These are phyloP conservation scores for Pichia terricola DNA, from an alignment of 1,139 yeast genomes.

Conservation along the genomic window DNA sequence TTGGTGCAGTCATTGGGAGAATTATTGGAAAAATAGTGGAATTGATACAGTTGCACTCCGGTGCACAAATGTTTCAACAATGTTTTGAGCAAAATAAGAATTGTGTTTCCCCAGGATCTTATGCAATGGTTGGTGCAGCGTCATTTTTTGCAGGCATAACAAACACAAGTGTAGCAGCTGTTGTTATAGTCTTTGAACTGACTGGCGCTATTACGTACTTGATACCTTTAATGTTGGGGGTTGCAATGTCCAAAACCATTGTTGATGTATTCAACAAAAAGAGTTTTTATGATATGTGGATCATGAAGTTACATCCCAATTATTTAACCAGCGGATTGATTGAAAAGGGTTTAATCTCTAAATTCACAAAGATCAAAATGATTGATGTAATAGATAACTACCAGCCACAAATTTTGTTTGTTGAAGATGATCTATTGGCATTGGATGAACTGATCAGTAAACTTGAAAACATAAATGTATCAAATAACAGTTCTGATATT, in stretches of 20 bases:
- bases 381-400: slow-evolving; percentile 1
- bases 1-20: slow-evolving; percentile 67
- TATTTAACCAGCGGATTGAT: slow-evolving; percentile 6
- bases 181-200: slow-evolving; percentile 46
- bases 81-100: slow-evolving; percentile 35
- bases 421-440: slow-evolving; percentile 16
- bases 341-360: background rate
- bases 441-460: slow-evolving; percentile 24
- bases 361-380: slow-evolving; percentile 5
- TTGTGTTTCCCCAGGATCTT: slow-evolving; percentile 51
- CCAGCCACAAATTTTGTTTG: slow-evolving; percentile 1
- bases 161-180: slow-evolving; percentile 46
- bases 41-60: slow-evolving; percentile 34
- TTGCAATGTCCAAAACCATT: slow-evolving; percentile 41
- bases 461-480: slow-evolving; percentile 21
- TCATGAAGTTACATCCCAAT: slow-evolving; percentile 7
- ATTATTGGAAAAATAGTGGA: slow-evolving; percentile 54
- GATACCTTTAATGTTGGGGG: slow-evolving; percentile 51
- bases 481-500: slow-evolving; percentile 9
- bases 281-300: slow-evolving; percentile 38
- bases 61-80: slow-evolving; percentile 34
- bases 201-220: slow-evolving; percentile 55
- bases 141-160: slow-evolving; percentile 50
- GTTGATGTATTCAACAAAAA: slow-evolving; percentile 37
- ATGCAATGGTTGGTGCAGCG: slow-evolving; percentile 55